Conservation (phyloP, 371 early-diverging fungal species). For the Lichtheimia ornata region DNA sequence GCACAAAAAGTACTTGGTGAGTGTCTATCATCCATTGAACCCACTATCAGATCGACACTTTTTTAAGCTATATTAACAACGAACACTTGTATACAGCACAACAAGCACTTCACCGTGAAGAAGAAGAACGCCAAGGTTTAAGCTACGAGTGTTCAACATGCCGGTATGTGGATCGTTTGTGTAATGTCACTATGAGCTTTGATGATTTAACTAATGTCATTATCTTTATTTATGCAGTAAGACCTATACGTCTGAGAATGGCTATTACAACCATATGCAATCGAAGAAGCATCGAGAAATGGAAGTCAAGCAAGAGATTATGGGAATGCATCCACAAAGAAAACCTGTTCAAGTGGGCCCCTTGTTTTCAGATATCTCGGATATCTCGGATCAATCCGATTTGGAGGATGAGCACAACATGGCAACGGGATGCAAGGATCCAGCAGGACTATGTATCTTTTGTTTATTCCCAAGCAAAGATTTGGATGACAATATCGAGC, state of each 20-base stretch:
- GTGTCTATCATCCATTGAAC: background rate
- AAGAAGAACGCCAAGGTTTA: constrained; percentile 37
- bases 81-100: constrained; percentile 32
- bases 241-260: constrained; percentile 78
- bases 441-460: constrained; percentile 71
- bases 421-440: constrained; percentile 29
- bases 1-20: constrained; percentile 62
- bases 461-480: constrained; percentile 63
- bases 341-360: constrained; percentile 8
- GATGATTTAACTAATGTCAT: background rate
- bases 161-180: constrained; percentile 23
- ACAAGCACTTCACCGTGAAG: constrained; percentile 44
- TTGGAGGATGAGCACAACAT: constrained; percentile 3
- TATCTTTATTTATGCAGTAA: constrained; percentile 43
- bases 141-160: constrained; percentile 44
- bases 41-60: background rate
- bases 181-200: too few species aligned
- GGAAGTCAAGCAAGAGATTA: constrained; percentile 30
- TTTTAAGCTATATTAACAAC: background rate
- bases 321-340: constrained; percentile 6
- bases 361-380: constrained; percentile 13
- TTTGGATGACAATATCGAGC: constrained; percentile 82
- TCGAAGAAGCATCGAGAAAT: constrained; percentile 92
- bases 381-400: constrained; percentile 11
- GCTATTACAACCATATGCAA: constrained; percentile 81